Percentiles rank a stretch among this genome's conserved stretches.
Conservation (phyloP, 495 filamentous ascomycete genomes). For the Penicillium psychrofluorescens region DNA sequence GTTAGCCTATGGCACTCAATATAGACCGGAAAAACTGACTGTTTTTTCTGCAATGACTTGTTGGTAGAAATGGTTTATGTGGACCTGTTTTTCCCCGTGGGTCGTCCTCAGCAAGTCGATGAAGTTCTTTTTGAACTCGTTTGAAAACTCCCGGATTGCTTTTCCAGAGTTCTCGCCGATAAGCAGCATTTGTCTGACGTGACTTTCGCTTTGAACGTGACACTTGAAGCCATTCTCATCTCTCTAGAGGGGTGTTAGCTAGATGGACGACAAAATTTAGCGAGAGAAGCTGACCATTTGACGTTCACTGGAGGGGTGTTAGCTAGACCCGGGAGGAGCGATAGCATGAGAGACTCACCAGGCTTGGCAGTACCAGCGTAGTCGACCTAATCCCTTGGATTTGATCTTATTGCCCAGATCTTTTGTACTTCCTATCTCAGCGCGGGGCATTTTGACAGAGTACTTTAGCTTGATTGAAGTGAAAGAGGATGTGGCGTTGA, state of each 20-base stretch:
- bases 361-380: constrained; percentile 60
- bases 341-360: constrained; percentile 2
- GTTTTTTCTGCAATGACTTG: constrained; percentile 47
- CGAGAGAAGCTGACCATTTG: neutral
- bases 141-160: constrained; percentile 66
- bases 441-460: constrained; percentile 70
- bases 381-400: constrained; percentile 12
- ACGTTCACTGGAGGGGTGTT: constrained; percentile 14
- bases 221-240: constrained; percentile 52
- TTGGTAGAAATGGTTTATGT: constrained; percentile 90
- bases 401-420: constrained; percentile 85
- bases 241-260: constrained; percentile 11
- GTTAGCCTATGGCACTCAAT: neutral
- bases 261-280: too few species aligned
- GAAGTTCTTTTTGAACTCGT: constrained; percentile 77
- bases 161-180: constrained; percentile 79
- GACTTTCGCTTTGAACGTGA: constrained; percentile 73
- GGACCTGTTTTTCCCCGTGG: constrained; percentile 79
- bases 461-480: neutral
- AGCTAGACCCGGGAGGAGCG: too few species aligned
- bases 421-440: constrained; percentile 84
- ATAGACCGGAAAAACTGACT: constrained; percentile 9
- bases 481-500: neutral
- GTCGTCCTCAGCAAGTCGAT: constrained; percentile 63
- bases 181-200: constrained; percentile 78